A percentile compares a stretch with the other conserved stretches of the same genome.
These are phyloP conservation scores for Prototheca wickerhamii DNA, from an alignment of 163 green algal species.

Conservation along the genomic window DNA sequence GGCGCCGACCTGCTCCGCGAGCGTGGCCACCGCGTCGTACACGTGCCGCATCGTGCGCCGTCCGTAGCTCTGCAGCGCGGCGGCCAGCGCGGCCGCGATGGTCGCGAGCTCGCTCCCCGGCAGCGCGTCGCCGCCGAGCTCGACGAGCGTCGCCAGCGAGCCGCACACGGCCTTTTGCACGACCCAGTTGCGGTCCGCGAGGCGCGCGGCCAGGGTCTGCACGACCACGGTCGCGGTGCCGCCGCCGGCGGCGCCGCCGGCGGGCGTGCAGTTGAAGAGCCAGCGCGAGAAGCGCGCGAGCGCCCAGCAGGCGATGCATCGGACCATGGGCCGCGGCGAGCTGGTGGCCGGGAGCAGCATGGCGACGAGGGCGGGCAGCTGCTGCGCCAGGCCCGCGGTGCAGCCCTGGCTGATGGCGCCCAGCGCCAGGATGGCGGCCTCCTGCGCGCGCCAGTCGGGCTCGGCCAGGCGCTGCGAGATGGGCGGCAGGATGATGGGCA, in stretches of 20 bases:
- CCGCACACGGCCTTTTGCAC: slow-evolving; percentile 86
- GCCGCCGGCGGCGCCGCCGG: not conserved
- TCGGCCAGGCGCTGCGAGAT: slow-evolving; percentile 64
- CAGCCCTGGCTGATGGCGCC: slow-evolving; percentile 88
- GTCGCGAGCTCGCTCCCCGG: not conserved
- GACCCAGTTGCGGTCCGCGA: slow-evolving; percentile 66
- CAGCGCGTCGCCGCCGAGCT: slow-evolving; percentile 33
- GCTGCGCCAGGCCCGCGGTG: slow-evolving; percentile 63
- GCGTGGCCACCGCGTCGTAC: slow-evolving; percentile 75
- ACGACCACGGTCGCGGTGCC: slow-evolving; percentile 1
- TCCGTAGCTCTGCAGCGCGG: slow-evolving; percentile 44
- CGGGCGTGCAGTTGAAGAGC: slow-evolving; percentile 33
- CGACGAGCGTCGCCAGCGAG: slow-evolving; percentile 58
- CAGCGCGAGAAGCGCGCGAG: slow-evolving; percentile 70
- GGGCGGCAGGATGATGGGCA: slow-evolving; percentile 84
- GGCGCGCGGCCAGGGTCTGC: slow-evolving; percentile 11
- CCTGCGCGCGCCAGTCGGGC: slow-evolving; percentile 21
- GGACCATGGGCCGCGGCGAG: slow-evolving; percentile 56
- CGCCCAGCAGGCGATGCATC: slow-evolving; percentile 76
- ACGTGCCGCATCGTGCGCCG: slow-evolving; percentile 65
- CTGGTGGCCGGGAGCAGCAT: slow-evolving; percentile 52
- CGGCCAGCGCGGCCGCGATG: slow-evolving; percentile 27
- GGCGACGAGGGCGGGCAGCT: slow-evolving; percentile 60
- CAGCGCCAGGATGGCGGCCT: slow-evolving; percentile 84
- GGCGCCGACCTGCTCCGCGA: slow-evolving; percentile 51